Evolutionary conservation across 345 rosid genomes (phyloP).

Genomic region (Camelina sativa): DNA sequence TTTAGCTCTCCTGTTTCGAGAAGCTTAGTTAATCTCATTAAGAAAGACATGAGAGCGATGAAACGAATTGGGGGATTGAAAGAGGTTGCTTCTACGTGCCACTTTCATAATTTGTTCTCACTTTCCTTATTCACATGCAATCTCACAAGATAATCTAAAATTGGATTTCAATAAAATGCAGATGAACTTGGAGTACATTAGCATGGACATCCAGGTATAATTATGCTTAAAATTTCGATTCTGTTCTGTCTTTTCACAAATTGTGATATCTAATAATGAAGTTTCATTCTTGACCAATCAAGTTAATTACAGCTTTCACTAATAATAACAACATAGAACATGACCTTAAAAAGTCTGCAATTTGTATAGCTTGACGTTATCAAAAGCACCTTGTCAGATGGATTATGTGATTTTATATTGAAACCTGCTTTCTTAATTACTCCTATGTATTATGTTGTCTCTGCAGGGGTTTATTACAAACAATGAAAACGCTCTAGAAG

Average conservation of each 20-base stretch:
- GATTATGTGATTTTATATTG: not conserved
- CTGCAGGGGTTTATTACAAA: slow-evolving; percentile 82
- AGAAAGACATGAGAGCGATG: slow-evolving; percentile 74
- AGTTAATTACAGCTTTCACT: slow-evolving; percentile 1
- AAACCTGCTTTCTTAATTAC: not conserved
- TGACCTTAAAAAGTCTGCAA: slow-evolving; percentile 12
- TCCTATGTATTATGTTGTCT: slow-evolving; percentile 5
- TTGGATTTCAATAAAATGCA: slow-evolving; percentile 51
- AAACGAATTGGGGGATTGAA: slow-evolving; percentile 87
- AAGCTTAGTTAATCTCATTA: slow-evolving; percentile 73
- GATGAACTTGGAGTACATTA: slow-evolving; percentile 99
- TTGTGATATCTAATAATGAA: slow-evolving; percentile 1
- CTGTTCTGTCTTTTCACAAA: not conserved
- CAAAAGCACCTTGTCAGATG: not conserved
- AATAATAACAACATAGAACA: slow-evolving; percentile 6
- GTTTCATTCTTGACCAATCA: slow-evolving; percentile 8
- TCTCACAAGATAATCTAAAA: not conserved
- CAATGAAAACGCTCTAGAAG: slow-evolving; percentile 85
- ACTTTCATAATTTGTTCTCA: not conserved
- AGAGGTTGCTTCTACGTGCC: slow-evolving; percentile 59
- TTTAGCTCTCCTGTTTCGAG: slow-evolving; percentile 89
- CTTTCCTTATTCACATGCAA: slow-evolving; percentile 15
- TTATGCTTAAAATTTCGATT: not conserved
- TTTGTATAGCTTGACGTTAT: slow-evolving; percentile 1
- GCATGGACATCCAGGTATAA: slow-evolving; percentile 86